A percentile compares a stretch with the other conserved stretches of the same genome.
phyloP scores from a whole-genome alignment of 2,329 filamentous ascomycete genomes.

The Penicillium sp. region DNA sequence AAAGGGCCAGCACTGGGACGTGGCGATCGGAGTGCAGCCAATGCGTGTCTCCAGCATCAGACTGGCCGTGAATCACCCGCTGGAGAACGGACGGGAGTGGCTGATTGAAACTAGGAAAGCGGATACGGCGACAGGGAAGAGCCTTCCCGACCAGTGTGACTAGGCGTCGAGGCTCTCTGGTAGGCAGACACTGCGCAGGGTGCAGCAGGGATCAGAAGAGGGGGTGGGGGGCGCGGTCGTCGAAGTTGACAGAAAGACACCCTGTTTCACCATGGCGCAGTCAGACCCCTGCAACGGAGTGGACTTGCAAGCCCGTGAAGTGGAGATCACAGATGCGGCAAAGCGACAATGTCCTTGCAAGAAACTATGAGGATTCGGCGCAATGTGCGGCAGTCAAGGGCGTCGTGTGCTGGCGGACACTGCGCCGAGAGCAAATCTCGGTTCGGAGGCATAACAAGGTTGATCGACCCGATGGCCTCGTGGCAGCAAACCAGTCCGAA shows the following conservation, averaged over 20 bases:
- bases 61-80: conserved; percentile 7
- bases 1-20: not conserved
- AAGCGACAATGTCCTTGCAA: too few species aligned
- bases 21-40: not conserved
- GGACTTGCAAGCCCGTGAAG: conserved; percentile 9
- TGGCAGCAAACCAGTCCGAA: conserved; percentile 4
- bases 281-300: conserved; percentile 23
- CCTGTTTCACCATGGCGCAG: conserved; percentile 20
- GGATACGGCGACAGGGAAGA: not conserved
- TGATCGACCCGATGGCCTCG: conserved; percentile 13
- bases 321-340: conserved; percentile 6
- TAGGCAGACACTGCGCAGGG: conserved; percentile 5
- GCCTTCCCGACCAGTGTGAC: conserved; percentile 2
- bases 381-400: too few species aligned
- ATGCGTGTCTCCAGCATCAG: too few species aligned
- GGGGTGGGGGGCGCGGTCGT: conserved; percentile 9
- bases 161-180: conserved; percentile 1
- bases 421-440: conserved; percentile 8
- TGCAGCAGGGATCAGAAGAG: conserved; percentile 24
- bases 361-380: too few species aligned
- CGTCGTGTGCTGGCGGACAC: too few species aligned
- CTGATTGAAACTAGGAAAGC: conserved; percentile 7
- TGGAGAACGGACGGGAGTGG: not conserved
- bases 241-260: conserved; percentile 11
- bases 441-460: conserved; percentile 8